Evolutionary conservation across 1,284 basidiomycete genomes (phyloP).

Genomic region (Sporisorium graminicola): DNA sequence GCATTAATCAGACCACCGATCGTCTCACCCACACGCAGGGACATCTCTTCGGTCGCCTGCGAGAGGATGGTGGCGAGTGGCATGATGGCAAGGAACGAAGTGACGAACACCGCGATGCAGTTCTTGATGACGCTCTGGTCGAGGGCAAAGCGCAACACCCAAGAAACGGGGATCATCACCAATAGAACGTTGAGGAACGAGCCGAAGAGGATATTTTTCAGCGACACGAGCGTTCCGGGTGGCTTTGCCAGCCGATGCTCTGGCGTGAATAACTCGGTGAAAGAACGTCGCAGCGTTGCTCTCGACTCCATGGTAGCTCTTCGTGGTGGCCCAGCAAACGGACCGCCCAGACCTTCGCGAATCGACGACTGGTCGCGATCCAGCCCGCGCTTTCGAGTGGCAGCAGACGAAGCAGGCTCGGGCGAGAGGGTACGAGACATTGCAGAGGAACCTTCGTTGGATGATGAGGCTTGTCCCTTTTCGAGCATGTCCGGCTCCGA

Average conservation of each 20-base stretch:
- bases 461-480: slow-evolving; percentile 33
- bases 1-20: slow-evolving; percentile 65
- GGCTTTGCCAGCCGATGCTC: slow-evolving; percentile 49
- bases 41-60: slow-evolving; percentile 62
- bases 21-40: slow-evolving; percentile 64
- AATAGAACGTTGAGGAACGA: slow-evolving; percentile 55
- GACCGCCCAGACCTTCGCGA: slow-evolving; percentile 40
- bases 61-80: slow-evolving; percentile 60
- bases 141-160: slow-evolving; percentile 57
- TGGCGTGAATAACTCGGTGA: slow-evolving; percentile 55
- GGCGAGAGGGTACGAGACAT: slow-evolving; percentile 25
- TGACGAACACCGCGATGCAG: slow-evolving; percentile 56
- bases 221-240: slow-evolving; percentile 32
- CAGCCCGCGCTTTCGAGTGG: slow-evolving; percentile 17
- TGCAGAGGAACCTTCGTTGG: slow-evolving; percentile 35
- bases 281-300: slow-evolving; percentile 44
- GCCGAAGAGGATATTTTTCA: slow-evolving; percentile 55
- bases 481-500: slow-evolving; percentile 49
- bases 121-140: slow-evolving; percentile 41
- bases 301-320: slow-evolving; percentile 48
- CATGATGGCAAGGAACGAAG: slow-evolving; percentile 63
- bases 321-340: slow-evolving; percentile 50
- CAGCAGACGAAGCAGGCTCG: slow-evolving; percentile 17
- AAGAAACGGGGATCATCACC: slow-evolving; percentile 59
- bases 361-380: slow-evolving; percentile 40